phyloP scores from a whole-genome alignment of 2,329 filamentous ascomycete genomes.

The Talaromyces rugulosus region DNA sequence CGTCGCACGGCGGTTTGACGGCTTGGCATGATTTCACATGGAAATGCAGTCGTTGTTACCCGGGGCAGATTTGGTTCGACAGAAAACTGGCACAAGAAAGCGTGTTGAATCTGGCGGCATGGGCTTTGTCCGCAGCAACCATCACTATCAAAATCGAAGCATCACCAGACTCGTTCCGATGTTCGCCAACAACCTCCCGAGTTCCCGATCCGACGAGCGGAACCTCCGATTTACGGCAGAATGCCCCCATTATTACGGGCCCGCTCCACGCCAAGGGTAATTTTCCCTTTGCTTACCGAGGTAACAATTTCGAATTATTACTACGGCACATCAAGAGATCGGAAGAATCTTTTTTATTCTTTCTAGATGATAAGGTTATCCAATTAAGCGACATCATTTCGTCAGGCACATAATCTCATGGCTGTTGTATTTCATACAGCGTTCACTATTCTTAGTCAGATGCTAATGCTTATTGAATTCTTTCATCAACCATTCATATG shows the following conservation, averaged over 20 bases:
- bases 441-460: not conserved
- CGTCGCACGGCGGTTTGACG: not conserved
- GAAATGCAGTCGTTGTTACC: not conserved
- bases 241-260: conserved; percentile 1
- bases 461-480: conserved; percentile 22
- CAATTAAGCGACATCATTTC: not conserved
- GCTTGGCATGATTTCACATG: not conserved
- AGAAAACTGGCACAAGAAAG: not conserved
- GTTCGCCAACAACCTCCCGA: conserved; percentile 11
- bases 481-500: conserved; percentile 84
- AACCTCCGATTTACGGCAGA: conserved; percentile 15
- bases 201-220: conserved; percentile 4
- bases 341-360: not conserved
- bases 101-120: not conserved
- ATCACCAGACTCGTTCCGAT: conserved; percentile 8
- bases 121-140: not conserved
- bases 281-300: conserved; percentile 9
- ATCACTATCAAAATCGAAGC: not conserved
- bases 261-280: conserved; percentile 8
- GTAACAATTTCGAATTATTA: not conserved
- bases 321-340: not conserved
- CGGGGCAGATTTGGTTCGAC: not conserved
- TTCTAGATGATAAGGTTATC: not conserved
- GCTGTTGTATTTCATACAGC: not conserved
- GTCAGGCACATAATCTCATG: not conserved